phyloP scores from a whole-genome alignment of 2,329 filamentous ascomycete genomes.

The Penicillium verrucosum region DNA sequence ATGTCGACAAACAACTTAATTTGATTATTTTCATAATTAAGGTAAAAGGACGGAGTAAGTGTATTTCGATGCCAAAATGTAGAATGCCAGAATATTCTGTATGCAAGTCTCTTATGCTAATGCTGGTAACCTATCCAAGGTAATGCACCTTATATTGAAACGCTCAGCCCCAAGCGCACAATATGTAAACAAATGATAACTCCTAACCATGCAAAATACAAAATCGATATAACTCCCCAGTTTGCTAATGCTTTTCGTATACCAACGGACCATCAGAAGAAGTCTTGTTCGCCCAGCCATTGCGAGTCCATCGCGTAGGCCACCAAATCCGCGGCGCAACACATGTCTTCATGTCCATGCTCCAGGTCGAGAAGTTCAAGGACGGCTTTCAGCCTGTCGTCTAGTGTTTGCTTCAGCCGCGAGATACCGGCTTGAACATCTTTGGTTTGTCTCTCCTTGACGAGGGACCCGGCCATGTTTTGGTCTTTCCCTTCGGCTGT shows the following conservation, averaged over 20 bases:
- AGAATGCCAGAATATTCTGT: not conserved
- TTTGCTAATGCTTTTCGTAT: not conserved
- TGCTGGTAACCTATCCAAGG: not conserved
- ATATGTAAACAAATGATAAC: not conserved
- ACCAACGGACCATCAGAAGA: conserved; percentile 26
- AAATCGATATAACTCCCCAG: not conserved
- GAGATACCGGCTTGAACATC: conserved; percentile 18
- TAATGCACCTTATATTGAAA: not conserved
- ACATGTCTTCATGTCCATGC: conserved; percentile 41
- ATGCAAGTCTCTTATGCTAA: not conserved
- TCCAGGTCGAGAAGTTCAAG: conserved; percentile 39
- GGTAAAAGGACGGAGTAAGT: too few relatives aligned
- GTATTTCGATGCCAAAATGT: not conserved
- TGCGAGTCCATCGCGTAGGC: conserved; percentile 44
- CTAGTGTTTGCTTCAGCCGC: conserved; percentile 30
- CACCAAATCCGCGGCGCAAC: conserved; percentile 43
- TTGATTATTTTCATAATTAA: not conserved
- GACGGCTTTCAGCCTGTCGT: conserved; percentile 32
- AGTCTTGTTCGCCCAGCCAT: conserved; percentile 41
- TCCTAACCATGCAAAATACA: not conserved
- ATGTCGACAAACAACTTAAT: not conserved
- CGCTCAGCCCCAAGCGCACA: not conserved
- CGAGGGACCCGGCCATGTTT: not conserved
- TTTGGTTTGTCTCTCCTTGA: conserved; percentile 10
- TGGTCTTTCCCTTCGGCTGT: conserved; percentile 1